A percentile compares a stretch with the other conserved stretches of the same genome.
Evolutionary conservation across 768 basidiomycete genomes (phyloP).

Genomic region (Multifurca ochricompacta): DNA sequence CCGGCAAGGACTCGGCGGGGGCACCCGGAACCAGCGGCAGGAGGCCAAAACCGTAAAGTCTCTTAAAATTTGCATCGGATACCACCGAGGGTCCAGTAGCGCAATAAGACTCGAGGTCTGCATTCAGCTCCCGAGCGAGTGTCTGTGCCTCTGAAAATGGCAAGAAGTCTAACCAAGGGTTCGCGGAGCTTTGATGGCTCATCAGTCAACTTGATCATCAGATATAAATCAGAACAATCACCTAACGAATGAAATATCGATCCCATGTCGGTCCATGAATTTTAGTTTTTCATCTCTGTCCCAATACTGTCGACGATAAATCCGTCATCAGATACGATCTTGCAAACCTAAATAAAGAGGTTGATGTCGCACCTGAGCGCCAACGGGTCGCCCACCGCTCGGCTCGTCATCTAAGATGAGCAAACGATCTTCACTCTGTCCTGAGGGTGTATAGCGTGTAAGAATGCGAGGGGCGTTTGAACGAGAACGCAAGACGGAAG

Average conservation of each 20-base stretch:
- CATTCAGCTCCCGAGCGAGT: constrained; percentile 66
- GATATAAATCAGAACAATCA: constrained; percentile 23
- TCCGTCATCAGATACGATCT: neutral
- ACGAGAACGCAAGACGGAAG: constrained; percentile 58
- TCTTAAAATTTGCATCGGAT: constrained; percentile 37
- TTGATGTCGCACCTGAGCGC: constrained; percentile 47
- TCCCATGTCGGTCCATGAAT: constrained; percentile 81
- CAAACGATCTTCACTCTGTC: constrained; percentile 54
- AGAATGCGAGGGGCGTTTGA: constrained; percentile 61
- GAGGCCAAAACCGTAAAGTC: constrained; percentile 78
- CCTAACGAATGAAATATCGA: constrained; percentile 76
- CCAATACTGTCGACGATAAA: constrained; percentile 59
- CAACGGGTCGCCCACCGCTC: constrained; percentile 71
- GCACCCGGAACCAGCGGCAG: constrained; percentile 73
- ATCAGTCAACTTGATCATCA: constrained; percentile 1
- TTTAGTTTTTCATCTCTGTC: constrained; percentile 66
- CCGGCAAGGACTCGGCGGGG: constrained; percentile 46
- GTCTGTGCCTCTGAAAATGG: constrained; percentile 54
- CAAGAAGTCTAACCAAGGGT: constrained; percentile 90
- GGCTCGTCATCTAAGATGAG: constrained; percentile 77
- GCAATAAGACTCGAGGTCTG: constrained; percentile 74
- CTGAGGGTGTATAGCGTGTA: constrained; percentile 36
- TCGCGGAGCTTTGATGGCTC: constrained; percentile 54
- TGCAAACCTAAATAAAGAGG: neutral
- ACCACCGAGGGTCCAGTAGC: constrained; percentile 46